These are phyloP conservation scores for Paragyromitra xinjiangensis DNA, from an alignment of 495 filamentous ascomycete species.

Conservation along the genomic window DNA sequence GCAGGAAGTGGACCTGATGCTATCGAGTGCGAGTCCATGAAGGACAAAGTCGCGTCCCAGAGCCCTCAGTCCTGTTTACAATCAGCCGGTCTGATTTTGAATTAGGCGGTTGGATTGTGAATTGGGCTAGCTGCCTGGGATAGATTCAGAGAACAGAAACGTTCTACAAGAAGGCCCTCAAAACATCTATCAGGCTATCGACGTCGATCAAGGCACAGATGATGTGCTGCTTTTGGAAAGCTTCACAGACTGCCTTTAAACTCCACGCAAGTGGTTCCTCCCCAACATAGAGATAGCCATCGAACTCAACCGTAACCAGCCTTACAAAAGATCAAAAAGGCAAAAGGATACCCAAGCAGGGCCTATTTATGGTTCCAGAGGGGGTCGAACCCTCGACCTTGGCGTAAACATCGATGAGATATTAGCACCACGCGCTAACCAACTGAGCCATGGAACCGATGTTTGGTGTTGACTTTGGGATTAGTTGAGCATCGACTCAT, in stretches of 20 bases:
- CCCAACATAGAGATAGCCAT: background rate
- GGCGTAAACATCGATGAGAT: constrained; percentile 45
- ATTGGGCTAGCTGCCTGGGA: background rate
- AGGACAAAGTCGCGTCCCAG: background rate
- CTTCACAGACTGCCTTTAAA: no score
- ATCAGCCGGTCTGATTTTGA: constrained; percentile 1
- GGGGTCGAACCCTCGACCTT: constrained; percentile 54
- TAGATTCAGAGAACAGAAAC: background rate
- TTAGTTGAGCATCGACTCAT: constrained; percentile 8
- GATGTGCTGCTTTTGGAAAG: no score
- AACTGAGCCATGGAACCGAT: constrained; percentile 53
- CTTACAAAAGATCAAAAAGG: background rate
- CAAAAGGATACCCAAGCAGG: constrained; percentile 3
- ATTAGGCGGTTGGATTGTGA: constrained; percentile 1
- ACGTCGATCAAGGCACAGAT: no score
- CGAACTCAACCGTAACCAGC: no score
- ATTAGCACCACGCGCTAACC: constrained; percentile 55
- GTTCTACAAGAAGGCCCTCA: no score
- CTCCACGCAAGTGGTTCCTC: no score
- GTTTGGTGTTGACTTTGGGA: background rate
- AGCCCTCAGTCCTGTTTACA: background rate
- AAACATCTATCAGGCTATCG: no score
- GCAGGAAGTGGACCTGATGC: background rate
- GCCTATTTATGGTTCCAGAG: constrained; percentile 39
- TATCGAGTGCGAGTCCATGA: constrained; percentile 12